Base-by-base conservation (phyloP, 2,329 filamentous ascomycete species). In the Aspergillus udagawae region DNA sequence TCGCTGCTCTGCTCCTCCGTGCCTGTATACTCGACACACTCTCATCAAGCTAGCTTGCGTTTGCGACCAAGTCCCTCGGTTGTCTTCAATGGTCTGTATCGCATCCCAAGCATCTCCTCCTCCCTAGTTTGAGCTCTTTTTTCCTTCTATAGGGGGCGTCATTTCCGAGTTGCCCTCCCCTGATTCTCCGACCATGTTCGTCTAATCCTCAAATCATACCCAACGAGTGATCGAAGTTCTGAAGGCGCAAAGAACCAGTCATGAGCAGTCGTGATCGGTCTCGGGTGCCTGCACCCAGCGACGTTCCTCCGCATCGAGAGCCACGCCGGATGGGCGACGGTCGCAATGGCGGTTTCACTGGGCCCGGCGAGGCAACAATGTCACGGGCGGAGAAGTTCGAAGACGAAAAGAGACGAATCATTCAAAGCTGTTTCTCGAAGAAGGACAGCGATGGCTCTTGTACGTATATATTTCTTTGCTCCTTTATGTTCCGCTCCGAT, bases 381-480 rank as follows among this genome's bases (percentile, higher is more conserved):
- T 75, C 73, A 50, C 74, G 77, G 70, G 93, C 93, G 55, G 91
- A 96, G 78, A 85, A 86, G 67, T 99, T 97, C 74, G 94, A 99
- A 75, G 92, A 97, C 71, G 94, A 99, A 82, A 96, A 97, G 82
- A 84, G 86, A 73, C 86, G 94, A 72, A 97, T 99, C 68, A 88
- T 96, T 63, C 90, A 96, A 62, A 96, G 90, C 76, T 97, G 92
- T 78, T 99, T 97, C 79, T 84, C 81, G 74, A 97, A 95, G 79
- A 88, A 87, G 69, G 94, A 97, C 71, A 82, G 85, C 45, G 90
- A 96, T 76, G 92, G 92, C 64, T 88, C 91, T 59, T 82, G 91
- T 95, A 83, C 71, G 89, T 83, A 58, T 44, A 27, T 51, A 47
- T 55, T 56, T 60, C 47, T 53, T 61, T 55, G 23, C 44, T 29